Evolutionary conservation across 148 eudicot genomes (phyloP).

Genomic region (Rhododendron mucronatum): DNA sequence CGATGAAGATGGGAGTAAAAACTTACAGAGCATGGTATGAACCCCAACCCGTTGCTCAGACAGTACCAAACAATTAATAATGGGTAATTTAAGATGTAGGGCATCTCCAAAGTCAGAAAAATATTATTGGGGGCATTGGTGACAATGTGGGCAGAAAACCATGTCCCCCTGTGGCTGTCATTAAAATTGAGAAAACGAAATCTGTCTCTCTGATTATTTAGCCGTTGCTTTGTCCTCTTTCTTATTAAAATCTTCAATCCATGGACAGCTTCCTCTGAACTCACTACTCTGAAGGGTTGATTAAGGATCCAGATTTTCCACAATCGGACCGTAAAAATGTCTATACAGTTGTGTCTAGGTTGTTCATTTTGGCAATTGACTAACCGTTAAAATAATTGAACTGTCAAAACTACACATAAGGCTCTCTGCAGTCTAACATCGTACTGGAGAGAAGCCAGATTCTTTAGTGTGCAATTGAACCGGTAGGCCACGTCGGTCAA

Average conservation of each 20-base stretch:
- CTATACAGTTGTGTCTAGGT: not conserved
- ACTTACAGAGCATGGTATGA: not conserved
- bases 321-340: not conserved
- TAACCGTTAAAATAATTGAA: too few species aligned
- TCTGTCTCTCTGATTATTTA: slow-evolving; percentile 4
- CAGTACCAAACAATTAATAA: not conserved
- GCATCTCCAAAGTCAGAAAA: slow-evolving; percentile 1
- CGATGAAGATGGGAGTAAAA: too few species aligned
- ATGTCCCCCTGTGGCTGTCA: not conserved
- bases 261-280: not conserved
- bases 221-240: slow-evolving; percentile 21
- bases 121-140: not conserved
- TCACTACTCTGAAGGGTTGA: not conserved
- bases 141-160: not conserved
- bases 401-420: too few species aligned
- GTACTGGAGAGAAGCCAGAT: too few species aligned
- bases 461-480: not conserved
- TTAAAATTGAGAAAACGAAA: not conserved
- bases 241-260: slow-evolving; percentile 4
- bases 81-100: not conserved
- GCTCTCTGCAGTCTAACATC: too few species aligned
- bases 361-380: not conserved
- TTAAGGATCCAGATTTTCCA: not conserved
- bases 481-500: slow-evolving; percentile 2
- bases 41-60: not conserved